phyloP scores from a whole-genome alignment of 1,139 yeast species.

The Hyphopichia wangnamkhiaoensis region DNA sequence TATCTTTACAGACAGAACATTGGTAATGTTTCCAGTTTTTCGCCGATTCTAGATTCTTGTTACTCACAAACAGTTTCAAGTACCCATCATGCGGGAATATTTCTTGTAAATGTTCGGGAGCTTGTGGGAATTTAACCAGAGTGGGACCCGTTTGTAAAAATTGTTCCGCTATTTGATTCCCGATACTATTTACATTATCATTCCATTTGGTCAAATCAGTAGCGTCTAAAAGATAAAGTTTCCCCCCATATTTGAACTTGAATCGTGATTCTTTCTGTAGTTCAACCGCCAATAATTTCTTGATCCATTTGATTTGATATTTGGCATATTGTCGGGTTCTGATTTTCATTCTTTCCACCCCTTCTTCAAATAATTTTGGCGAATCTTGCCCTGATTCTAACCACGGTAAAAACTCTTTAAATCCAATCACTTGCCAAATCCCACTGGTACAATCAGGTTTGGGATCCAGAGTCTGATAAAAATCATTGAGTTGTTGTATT shows the following conservation, averaged over 20 bases:
- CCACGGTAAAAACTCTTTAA: constrained; percentile 90
- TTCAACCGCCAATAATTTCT: constrained; percentile 67
- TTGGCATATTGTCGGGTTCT: constrained; percentile 87
- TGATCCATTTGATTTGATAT: constrained; percentile 91
- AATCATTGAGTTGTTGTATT: constrained; percentile 55
- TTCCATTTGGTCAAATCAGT: constrained; percentile 68
- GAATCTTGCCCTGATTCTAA: constrained; percentile 29
- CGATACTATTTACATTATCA: constrained; percentile 54
- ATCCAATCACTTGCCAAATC: constrained; percentile 94
- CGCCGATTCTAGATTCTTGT: constrained; percentile 37
- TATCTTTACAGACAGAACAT: constrained; percentile 69
- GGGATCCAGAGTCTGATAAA: constrained; percentile 30
- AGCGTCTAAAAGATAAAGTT: constrained; percentile 72
- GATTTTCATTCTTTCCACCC: constrained; percentile 76
- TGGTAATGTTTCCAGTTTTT: constrained; percentile 67
- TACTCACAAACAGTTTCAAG: constrained; percentile 27
- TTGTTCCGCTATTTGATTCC: constrained; percentile 48
- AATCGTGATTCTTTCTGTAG: constrained; percentile 52
- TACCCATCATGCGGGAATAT: constrained; percentile 29
- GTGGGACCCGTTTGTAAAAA: constrained; percentile 32
- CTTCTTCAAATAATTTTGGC: constrained; percentile 32
- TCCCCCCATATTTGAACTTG: constrained; percentile 57
- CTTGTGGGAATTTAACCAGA: constrained; percentile 25
- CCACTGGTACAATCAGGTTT: constrained; percentile 67
- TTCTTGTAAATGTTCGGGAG: constrained; percentile 45